Conservation (phyloP, 202 grass and related monocot genomes). For the Schoenoplectus tabernaemontani region DNA sequence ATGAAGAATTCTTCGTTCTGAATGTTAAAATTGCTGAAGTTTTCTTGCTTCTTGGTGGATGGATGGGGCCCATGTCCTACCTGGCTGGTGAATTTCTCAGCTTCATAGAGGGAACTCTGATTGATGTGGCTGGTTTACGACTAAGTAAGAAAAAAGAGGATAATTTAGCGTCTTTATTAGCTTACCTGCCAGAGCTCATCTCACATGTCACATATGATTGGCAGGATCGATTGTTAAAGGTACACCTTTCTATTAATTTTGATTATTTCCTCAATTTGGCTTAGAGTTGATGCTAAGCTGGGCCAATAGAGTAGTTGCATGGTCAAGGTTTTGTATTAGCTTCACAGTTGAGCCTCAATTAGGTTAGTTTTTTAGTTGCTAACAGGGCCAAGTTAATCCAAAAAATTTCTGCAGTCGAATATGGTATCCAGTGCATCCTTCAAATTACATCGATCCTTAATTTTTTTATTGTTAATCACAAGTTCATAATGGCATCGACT, state of each 20-base stretch:
- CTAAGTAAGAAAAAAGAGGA: constrained; percentile 58
- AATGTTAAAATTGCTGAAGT: constrained; percentile 80
- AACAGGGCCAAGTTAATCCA: neutral
- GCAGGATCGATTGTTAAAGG: constrained; percentile 66
- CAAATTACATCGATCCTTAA: neutral
- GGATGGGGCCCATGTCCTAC: constrained; percentile 33
- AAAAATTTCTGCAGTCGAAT: neutral
- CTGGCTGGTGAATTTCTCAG: constrained; percentile 49
- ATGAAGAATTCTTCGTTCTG: constrained; percentile 57
- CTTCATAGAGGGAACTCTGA: constrained; percentile 61
- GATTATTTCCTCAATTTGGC: neutral
- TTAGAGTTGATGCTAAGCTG: neutral
- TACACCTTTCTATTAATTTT: constrained; percentile 13
- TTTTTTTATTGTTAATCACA: neutral
- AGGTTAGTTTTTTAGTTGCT: neutral
- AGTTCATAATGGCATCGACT: neutral
- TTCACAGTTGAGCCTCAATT: neutral
- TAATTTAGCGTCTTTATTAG: constrained; percentile 50
- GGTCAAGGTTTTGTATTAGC: neutral
- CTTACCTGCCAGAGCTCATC: constrained; percentile 49
- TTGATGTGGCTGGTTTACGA: constrained; percentile 41
- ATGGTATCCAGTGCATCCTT: neutral
- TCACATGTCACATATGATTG: constrained; percentile 40
- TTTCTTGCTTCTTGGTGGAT: constrained; percentile 47
- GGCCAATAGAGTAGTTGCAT: neutral